Evolutionary conservation across 495 filamentous ascomycete species (phyloP), one percentile per base, ranked within the genome.

Genomic region (Elasticomyces elasticus): DNA sequence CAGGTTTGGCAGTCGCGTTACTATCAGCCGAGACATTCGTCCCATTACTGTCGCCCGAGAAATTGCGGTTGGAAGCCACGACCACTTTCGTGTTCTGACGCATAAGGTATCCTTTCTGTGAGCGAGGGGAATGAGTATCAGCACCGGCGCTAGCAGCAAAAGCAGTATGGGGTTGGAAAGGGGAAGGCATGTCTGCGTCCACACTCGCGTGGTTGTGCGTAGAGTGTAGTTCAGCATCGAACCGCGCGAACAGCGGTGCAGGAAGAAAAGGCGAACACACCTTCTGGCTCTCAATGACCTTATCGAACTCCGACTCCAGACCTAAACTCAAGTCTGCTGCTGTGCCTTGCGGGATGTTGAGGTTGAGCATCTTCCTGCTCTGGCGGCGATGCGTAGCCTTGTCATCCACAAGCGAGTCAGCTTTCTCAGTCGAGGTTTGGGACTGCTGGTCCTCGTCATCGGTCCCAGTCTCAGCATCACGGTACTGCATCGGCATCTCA

Each of bases 21-120:
- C 11, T 41, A 10, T 11, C 42, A 3, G 22, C 19, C 2, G 41
- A 42, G 23, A 27, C 19, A 17, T 35, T 20, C 28, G 51, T 56
- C 15, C 35, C 51, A n/a, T 55, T 49, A 70, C 76, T 57, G 74
- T 81, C 69, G 57, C 65, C 61, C 33, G 67, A 70, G 49, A 72
- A 69, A 41, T 71, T 59, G 1, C 70, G 59, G 65, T 82, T 95
- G 54, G 77, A 82, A 0, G 94, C 92, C 53, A 95, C 85, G 49
- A 98, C 87, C 40, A 98, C 79, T 65, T 95, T 96, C 17, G 92
- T 97, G 68, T 97, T 98, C 59, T 98, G 92, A 60, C 92, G 81
- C 92, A 96, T 97, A 27, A 98, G 77, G 62, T 98, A 98, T 20
- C 92, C 92, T 74, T 92, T 87, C 92, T 98, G 84, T 82, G 74